Conservation (phyloP, 441 rosid genomes). For the Populus tomentosa region DNA sequence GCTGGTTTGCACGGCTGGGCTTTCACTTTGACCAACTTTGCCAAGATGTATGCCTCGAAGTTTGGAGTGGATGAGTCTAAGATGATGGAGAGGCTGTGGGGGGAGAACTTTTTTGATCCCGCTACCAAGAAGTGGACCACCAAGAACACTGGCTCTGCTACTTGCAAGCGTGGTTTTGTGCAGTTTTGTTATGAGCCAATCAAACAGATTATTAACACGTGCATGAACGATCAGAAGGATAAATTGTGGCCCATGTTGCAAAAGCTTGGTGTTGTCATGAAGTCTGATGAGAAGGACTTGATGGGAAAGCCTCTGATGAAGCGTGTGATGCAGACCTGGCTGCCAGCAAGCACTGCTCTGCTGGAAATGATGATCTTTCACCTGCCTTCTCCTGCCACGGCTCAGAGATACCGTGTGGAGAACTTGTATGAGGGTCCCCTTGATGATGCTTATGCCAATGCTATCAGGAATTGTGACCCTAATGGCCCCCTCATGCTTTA, state of each 20-base stretch:
- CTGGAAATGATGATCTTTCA: constrained; percentile 61
- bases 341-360: constrained; percentile 47
- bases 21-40: constrained; percentile 52
- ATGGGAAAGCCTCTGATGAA: constrained; percentile 60
- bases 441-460: constrained; percentile 50
- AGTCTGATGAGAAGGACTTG: constrained; percentile 51
- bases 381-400: constrained; percentile 49
- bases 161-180: constrained; percentile 60
- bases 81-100: constrained; percentile 71
- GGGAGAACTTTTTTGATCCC: constrained; percentile 57
- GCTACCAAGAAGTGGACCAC: constrained; percentile 55
- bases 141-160: constrained; percentile 44
- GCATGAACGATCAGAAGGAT: constrained; percentile 62
- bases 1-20: constrained; percentile 68
- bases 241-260: constrained; percentile 57
- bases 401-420: constrained; percentile 58
- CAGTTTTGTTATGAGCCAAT: constrained; percentile 66
- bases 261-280: constrained; percentile 45
- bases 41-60: constrained; percentile 61
- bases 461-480: constrained; percentile 53
- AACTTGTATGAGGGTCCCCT: constrained; percentile 62
- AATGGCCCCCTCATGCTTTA: constrained; percentile 59
- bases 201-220: constrained; percentile 48
- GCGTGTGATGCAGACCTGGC: constrained; percentile 67
- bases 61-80: constrained; percentile 54